phyloP scores from a whole-genome alignment of 495 filamentous ascomycete genomes.

The Neurospora terricola region DNA sequence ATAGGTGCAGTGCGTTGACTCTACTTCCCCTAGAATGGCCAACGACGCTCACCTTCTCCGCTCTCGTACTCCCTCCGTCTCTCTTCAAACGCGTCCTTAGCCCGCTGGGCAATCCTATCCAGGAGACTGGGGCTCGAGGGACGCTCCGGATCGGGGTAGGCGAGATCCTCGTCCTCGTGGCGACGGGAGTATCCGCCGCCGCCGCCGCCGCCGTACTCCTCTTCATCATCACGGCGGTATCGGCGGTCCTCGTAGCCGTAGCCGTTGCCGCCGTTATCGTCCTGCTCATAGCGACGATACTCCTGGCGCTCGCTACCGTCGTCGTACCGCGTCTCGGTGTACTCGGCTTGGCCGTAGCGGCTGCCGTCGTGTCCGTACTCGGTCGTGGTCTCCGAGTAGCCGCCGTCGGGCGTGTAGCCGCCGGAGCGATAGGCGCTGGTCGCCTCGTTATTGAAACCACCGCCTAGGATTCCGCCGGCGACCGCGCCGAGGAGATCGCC shows the following conservation, averaged over 20 bases:
- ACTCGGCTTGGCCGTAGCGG: conserved; percentile 39
- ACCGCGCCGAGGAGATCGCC: conserved; percentile 33
- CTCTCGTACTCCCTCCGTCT: neutral
- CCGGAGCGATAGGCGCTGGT: conserved; percentile 31
- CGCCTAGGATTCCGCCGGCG: conserved; percentile 37
- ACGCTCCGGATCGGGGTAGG: neutral
- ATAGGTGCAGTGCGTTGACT: neutral
- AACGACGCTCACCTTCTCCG: neutral
- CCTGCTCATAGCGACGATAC: conserved; percentile 34
- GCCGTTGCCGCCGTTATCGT: conserved; percentile 20
- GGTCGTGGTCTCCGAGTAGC: conserved; percentile 31
- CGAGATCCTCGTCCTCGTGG: conserved; percentile 1
- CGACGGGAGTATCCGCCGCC: conserved; percentile 1
- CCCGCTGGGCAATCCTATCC: conserved; percentile 12
- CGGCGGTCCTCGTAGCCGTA: conserved; percentile 29
- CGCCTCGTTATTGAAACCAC: conserved; percentile 30
- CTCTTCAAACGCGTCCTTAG: conserved; percentile 20
- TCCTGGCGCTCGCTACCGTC: conserved; percentile 35
- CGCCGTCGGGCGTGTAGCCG: conserved; percentile 28
- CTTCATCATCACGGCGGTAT: conserved; percentile 13
- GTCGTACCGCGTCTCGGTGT: conserved; percentile 31
- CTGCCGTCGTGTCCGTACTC: conserved; percentile 36
- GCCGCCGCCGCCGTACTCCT: neutral
- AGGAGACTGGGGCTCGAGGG: conserved; percentile 15
- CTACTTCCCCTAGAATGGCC: neutral